Evolutionary conservation across 768 basidiomycete genomes (phyloP), one percentile per base, ranked within the genome.

Genomic region (Mycena metata): DNA sequence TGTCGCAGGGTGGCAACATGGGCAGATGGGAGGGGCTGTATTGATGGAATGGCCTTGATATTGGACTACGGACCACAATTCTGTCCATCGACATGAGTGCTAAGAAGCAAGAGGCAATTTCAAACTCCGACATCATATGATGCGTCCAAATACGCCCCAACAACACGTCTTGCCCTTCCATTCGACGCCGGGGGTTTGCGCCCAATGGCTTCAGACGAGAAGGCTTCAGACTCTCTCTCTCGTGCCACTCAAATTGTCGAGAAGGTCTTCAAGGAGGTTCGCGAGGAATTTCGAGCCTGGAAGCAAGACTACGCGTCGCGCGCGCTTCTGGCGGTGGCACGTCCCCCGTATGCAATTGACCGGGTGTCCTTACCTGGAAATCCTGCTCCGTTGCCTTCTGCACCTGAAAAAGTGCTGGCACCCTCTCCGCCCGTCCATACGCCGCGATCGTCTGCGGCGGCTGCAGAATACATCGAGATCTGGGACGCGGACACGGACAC

Each of bases 241-340:
- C 9, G 11, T 1, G 59, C 51, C 4, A 60, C 51, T 11, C 21
- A 16, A 15, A 24, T 47, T 10, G 65, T 60, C 0, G 26, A 60
- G 35, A 35, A 21, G 1, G 65, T 79, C 0, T 76, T 73, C 67
- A 26, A 66, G 13, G 54, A 73, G 23, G 74, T 75, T 17, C 75
- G 73, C 74, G 50, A 70, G 5, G 75, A 79, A 26, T 79, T 76
- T 55, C 60, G 74, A 23, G 26, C 24, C 15, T 76, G 76, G 75
- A 79, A 78, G 49, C 23, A 30, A 8, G 67, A 71, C 24, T 69
- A 74, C 69, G 69, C 71, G 24, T 46, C 66, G 30, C 57, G 58
- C 3, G 47, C 57, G 6, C 69, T 78, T 2, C 43, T 51, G 23
- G 35, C 69, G 23, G 67, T 73, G 11, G 62, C 68, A 35, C 59